Evolutionary conservation across 2,329 filamentous ascomycete genomes (phyloP).

Genomic region (Talaromyces sp.): DNA sequence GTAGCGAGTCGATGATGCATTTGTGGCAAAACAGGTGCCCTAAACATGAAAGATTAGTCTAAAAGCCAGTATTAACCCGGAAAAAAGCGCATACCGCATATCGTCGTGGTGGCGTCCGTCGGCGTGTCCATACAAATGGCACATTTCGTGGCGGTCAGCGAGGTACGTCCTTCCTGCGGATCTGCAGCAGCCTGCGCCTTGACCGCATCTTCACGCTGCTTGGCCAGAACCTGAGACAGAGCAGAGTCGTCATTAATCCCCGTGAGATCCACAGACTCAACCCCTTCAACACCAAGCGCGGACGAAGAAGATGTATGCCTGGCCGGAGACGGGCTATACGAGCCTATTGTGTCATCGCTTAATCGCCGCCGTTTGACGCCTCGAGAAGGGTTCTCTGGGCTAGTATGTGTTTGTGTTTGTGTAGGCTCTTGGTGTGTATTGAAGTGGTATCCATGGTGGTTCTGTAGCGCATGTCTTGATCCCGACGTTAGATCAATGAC

Average conservation of each 20-base stretch:
- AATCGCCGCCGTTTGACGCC: conserved; percentile 15
- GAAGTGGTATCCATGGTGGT: not conserved
- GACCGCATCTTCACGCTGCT: conserved; percentile 50
- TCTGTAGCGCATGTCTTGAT: conserved; percentile 3
- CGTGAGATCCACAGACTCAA: conserved; percentile 51
- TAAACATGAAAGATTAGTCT: conserved; percentile 21
- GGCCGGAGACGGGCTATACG: conserved; percentile 7
- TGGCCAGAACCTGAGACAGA: conserved; percentile 45
- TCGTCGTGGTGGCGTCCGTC: conserved; percentile 56
- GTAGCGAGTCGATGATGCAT: conserved; percentile 58
- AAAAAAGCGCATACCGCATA: conserved; percentile 49
- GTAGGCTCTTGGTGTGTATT: not conserved
- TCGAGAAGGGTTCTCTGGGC: not conserved
- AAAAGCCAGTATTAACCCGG: not conserved
- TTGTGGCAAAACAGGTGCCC: conserved; percentile 62
- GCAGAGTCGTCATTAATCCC: conserved; percentile 36
- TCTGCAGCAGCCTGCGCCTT: conserved; percentile 38
- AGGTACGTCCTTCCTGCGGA: conserved; percentile 26
- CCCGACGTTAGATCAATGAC: conserved; percentile 10
- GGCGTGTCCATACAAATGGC: conserved; percentile 62
- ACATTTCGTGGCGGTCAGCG: conserved; percentile 50
- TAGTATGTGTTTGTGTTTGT: not conserved
- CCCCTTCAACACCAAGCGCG: conserved; percentile 13
- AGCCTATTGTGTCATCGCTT: not conserved
- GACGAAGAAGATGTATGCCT: conserved; percentile 10